Evolutionary conservation across 2,329 filamentous ascomycete species (phyloP).

Genomic region (Pyricularia sp.): DNA sequence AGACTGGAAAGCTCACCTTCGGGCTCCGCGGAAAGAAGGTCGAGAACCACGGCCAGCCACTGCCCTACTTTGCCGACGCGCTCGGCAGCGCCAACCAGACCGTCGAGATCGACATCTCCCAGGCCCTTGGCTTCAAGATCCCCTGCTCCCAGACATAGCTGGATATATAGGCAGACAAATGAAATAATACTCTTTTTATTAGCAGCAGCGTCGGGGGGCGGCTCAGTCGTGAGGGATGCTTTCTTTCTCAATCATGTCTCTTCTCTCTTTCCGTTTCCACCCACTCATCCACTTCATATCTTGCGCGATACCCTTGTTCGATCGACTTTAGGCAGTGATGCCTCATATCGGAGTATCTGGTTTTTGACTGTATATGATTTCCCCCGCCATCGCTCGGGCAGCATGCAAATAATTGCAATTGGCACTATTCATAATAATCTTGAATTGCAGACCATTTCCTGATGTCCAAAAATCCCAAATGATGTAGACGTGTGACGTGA

Average conservation of each 20-base stretch:
- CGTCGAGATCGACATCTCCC: slow-evolving; percentile 40
- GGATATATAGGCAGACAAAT: not conserved
- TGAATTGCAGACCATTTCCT: not conserved
- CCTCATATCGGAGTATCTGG: not conserved
- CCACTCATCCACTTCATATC: not conserved
- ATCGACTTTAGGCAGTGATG: not conserved
- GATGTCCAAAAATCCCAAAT: not conserved
- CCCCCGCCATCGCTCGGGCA: not conserved
- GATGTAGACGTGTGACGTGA: not conserved
- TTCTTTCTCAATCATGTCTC: not conserved
- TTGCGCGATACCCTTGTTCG: not conserved
- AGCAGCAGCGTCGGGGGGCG: not conserved
- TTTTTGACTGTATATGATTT: not conserved
- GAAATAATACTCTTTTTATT: not conserved
- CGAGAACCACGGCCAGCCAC: slow-evolving; percentile 36
- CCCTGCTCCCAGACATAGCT: not conserved
- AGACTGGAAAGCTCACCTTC: slow-evolving; percentile 44
- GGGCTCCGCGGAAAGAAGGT: slow-evolving; percentile 43
- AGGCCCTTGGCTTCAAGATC: slow-evolving; percentile 24
- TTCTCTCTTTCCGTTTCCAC: not conserved
- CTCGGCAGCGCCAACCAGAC: slow-evolving; percentile 41
- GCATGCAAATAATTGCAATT: not conserved
- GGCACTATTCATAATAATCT: not conserved
- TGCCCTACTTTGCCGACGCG: slow-evolving; percentile 48
- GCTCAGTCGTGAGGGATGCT: not conserved